Evolutionary conservation across 2,329 filamentous ascomycete genomes (phyloP), one percentile per base, ranked within the genome.

Genomic region (Emmonsiellopsis sp.): DNA sequence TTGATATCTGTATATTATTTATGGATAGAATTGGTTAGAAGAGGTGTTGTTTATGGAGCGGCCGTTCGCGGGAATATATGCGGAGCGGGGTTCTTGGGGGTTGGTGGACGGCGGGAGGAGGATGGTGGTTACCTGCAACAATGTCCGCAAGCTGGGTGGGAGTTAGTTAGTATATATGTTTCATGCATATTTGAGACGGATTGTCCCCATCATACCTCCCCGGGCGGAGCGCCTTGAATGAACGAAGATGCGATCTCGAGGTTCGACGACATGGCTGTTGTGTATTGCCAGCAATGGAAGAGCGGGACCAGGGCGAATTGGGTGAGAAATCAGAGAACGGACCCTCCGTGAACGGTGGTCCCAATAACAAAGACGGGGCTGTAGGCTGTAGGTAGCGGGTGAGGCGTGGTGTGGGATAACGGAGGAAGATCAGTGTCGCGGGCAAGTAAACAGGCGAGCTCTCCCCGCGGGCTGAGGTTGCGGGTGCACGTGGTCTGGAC

Each of bases 171-270:
- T 27, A 27, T 66, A 63, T 59, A 47, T 69, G 62, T 55, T 52
- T 55, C 53, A 53, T 36, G 36, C 31, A 11, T 13, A n/a, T 21
- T 43, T 11, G 11, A 17, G 37, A 43, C 14, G 17, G 49, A 54
- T 17, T 42, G 34, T 39, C n/a, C 40, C 48, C 52, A 49, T 36
- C 53, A 33, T 82, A 95, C 92, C 86, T 98, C 93, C 77, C 93
- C 93, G 21, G 93, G 93, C 47, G 93, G 93, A 64, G 93, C 90
- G 66, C 89, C 88, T 75, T 95, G 85, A 60, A 98, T 85, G 71
- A 97, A 98, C 50, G 90, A 85, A 61, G 90, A 87, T 60, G 88
- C 77, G 53, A 84, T 83, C 56, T 81, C 77, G 58, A 82, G 61
- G 17, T 69, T 71, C n/a, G 73, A 73, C 36, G 71, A 57, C 74